Conservation (phyloP, 306 rosid genomes). For the Gastrolobium villosum region DNA sequence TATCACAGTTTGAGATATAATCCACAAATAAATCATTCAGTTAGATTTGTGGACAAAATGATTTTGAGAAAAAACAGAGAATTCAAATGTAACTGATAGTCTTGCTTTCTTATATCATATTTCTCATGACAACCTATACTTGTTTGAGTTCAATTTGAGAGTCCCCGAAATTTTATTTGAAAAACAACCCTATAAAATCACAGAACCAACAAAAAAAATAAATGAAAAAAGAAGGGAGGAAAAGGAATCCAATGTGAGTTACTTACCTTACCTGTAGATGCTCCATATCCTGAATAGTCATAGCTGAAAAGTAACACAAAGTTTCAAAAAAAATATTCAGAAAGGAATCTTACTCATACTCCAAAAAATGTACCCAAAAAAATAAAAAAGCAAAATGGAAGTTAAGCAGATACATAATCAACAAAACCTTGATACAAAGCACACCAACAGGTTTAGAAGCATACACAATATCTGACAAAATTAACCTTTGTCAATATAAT, state of each 20-base stretch:
- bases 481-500: too few species aligned
- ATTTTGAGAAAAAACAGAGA: not conserved
- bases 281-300: constrained; percentile 86
- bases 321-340: not conserved
- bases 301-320: constrained; percentile 62
- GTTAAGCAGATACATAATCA: constrained; percentile 3
- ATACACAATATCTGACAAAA: not conserved
- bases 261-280: constrained; percentile 80
- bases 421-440: not conserved
- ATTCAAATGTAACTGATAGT: not conserved
- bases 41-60: not conserved
- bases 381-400: not conserved
- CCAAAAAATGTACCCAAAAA: not conserved
- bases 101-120: not conserved
- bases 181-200: not conserved
- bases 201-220: too few species aligned
- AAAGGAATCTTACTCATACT: not conserved
- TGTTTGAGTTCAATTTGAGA: too few species aligned
- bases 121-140: not conserved
- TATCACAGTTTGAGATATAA: constrained; percentile 27
- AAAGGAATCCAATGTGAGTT: not conserved
- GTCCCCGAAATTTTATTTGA: not conserved
- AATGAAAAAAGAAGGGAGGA: not conserved
- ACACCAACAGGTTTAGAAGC: not conserved
- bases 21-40: constrained; percentile 27